Evolutionary conservation across 2,329 filamentous ascomycete genomes (phyloP).

Genomic region (Stachybotrys chartarum): DNA sequence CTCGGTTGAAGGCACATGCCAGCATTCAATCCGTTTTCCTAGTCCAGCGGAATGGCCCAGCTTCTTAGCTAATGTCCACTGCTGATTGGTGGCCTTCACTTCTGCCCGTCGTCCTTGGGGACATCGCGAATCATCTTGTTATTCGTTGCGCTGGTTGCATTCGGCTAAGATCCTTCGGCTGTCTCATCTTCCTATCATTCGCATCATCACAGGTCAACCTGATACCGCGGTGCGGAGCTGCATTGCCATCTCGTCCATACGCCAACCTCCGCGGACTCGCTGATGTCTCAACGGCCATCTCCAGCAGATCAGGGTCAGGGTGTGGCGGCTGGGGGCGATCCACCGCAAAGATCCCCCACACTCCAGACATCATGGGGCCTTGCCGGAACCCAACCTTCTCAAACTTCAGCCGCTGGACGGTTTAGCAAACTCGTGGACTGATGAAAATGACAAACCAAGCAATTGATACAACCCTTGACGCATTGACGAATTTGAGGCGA

Average conservation of each 20-base stretch:
- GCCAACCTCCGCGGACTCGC: not conserved
- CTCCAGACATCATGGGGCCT: not conserved
- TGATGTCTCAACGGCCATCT: not conserved
- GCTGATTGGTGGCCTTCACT: too few relatives aligned
- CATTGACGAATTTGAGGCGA: too few relatives aligned
- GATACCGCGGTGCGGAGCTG: too few relatives aligned
- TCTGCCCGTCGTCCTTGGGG: too few relatives aligned
- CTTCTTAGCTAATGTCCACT: too few relatives aligned
- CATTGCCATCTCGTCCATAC: conserved; percentile 2
- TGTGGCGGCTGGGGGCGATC: not conserved
- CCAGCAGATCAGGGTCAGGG: not conserved
- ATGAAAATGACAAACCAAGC: not conserved
- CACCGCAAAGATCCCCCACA: not conserved
- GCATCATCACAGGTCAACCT: too few relatives aligned
- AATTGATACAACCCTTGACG: not conserved
- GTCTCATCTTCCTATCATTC: too few relatives aligned
- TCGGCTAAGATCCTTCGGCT: too few relatives aligned
- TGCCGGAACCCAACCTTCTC: too few relatives aligned
- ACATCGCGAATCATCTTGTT: too few relatives aligned
- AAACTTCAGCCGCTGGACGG: too few relatives aligned
- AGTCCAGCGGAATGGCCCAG: not conserved
- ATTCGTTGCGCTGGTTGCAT: too few relatives aligned
- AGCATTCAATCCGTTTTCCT: conserved; percentile 1
- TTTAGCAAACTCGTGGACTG: not conserved
- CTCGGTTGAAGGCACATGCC: not conserved